Base-by-base conservation (phyloP, 345 rosid species). In the Noccaea bulbosa region DNA sequence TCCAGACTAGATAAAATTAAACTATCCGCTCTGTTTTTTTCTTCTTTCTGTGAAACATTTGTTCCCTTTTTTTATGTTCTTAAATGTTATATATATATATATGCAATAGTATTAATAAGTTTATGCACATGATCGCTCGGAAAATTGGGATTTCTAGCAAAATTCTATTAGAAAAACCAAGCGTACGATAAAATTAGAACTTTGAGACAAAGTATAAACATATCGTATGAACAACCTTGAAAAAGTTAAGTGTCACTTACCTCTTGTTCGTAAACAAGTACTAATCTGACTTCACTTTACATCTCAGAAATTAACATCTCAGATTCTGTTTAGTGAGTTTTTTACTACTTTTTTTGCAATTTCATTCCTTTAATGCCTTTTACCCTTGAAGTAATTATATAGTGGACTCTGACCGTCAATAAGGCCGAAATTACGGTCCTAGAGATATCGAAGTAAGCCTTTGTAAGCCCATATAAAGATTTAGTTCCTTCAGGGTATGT, bases 1-100 rank as follows among this genome's bases (percentile, higher is more conserved):
- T 92, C 88, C 96, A 90, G 84, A 64, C 70, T 48, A 76, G 79
- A 70, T 76, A 54, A 69, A 4, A 20, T 20, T 20, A 20, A 20
- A 15, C 22, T 11, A 11, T 33, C 6, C 11, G 16, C 24, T 55
- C 14, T 55, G 22, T 65, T 24, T 46, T 34, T 48, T 12, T 34
- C 14, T 55, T 7, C 8, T 14, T 17, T n/a, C 7, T 54, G 65
- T 30, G 52, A 32, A 39, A 56, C 30, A 39, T 16, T 38, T 48
- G 24, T 39, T 64, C 22, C 35, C 1, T 4, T 12, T 12, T 4
- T 5, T 53, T 46, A 10, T 0, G 1, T 6, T 50, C 51, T 41
- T 17, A 51, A n/a, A 6, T 33, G 11, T 51, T n/a, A n/a, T n/a
- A n/a, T n/a, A n/a, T 8, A 47, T 50, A 20, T 60, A 61, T 22